Evolutionary conservation across 2,329 filamentous ascomycete genomes (phyloP).

Genomic region (Aspergillus pseudoterreus): DNA sequence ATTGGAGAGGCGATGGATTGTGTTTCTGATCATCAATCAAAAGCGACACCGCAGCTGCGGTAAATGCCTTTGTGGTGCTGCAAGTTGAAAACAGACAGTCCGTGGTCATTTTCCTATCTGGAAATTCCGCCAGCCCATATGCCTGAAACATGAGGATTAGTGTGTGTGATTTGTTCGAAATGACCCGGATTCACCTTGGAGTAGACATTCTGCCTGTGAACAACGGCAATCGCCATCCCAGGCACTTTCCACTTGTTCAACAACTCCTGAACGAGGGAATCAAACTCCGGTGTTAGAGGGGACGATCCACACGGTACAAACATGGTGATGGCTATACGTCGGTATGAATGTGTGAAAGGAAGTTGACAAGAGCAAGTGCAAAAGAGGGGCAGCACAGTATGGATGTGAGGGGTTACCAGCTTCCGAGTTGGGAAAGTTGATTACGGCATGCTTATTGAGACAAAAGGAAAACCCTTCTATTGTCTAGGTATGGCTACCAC

Average conservation of each 20-base stretch:
- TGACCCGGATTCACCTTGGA: constrained; percentile 17
- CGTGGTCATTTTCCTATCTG: constrained; percentile 19
- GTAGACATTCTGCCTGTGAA: constrained; percentile 22
- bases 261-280: constrained; percentile 15
- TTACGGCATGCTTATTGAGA: too few species aligned
- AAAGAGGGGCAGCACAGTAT: too few species aligned
- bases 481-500: too few species aligned
- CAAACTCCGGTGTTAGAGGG: constrained; percentile 16
- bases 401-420: too few species aligned
- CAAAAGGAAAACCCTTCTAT: too few species aligned
- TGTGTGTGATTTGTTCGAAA: not conserved
- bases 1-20: constrained; percentile 21
- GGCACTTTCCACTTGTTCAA: constrained; percentile 28
- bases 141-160: constrained; percentile 13
- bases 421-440: too few species aligned
- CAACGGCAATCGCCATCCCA: constrained; percentile 26
- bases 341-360: not conserved
- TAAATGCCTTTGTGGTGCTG: constrained; percentile 28
- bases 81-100: constrained; percentile 22
- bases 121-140: constrained; percentile 25
- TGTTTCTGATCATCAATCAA: constrained; percentile 18
- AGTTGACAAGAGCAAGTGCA: not conserved
- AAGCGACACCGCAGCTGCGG: constrained; percentile 20
- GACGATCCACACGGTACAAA: not conserved
- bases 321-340: not conserved